phyloP scores from a whole-genome alignment of 2,329 filamentous ascomycete species.

The Acrocalymma vagum region DNA sequence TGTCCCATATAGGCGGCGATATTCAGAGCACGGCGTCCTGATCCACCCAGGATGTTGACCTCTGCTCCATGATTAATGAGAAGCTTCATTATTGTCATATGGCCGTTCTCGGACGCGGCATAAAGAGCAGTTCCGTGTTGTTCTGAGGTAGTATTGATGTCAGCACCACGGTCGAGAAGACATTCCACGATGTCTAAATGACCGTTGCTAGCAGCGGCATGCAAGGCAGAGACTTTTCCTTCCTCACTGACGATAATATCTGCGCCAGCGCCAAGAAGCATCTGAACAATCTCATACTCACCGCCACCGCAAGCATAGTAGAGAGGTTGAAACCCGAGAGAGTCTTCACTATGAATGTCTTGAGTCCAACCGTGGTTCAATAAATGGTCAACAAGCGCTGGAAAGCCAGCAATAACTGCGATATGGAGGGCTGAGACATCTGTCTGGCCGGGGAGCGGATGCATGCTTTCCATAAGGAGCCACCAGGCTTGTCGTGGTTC shows the following conservation, averaged over 20 bases:
- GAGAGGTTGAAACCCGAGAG: slow-evolving; percentile 26
- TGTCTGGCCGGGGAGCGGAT: slow-evolving; percentile 14
- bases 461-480: slow-evolving; percentile 18
- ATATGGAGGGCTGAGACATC: slow-evolving; percentile 26
- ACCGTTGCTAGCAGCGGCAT: slow-evolving; percentile 21
- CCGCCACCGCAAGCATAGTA: slow-evolving; percentile 27
- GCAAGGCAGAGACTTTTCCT: slow-evolving; percentile 19
- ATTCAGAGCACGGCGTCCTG: slow-evolving; percentile 20
- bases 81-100: slow-evolving; percentile 15
- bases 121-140: slow-evolving; percentile 26
- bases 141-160: slow-evolving; percentile 15
- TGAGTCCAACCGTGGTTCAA: slow-evolving; percentile 15
- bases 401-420: slow-evolving; percentile 23
- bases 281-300: slow-evolving; percentile 23
- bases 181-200: slow-evolving; percentile 21
- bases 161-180: slow-evolving; percentile 22
- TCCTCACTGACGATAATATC: slow-evolving; percentile 18
- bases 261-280: slow-evolving; percentile 21
- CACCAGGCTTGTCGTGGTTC: slow-evolving; percentile 26
- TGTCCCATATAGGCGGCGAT: slow-evolving; percentile 27
- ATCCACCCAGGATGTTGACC: slow-evolving; percentile 23
- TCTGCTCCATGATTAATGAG: slow-evolving; percentile 22
- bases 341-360: slow-evolving; percentile 26
- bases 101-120: slow-evolving; percentile 16
- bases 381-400: slow-evolving; percentile 25